These are phyloP conservation scores for Syzygium syzygioides DNA, from an alignment of 441 rosid species.

Conservation along the genomic window DNA sequence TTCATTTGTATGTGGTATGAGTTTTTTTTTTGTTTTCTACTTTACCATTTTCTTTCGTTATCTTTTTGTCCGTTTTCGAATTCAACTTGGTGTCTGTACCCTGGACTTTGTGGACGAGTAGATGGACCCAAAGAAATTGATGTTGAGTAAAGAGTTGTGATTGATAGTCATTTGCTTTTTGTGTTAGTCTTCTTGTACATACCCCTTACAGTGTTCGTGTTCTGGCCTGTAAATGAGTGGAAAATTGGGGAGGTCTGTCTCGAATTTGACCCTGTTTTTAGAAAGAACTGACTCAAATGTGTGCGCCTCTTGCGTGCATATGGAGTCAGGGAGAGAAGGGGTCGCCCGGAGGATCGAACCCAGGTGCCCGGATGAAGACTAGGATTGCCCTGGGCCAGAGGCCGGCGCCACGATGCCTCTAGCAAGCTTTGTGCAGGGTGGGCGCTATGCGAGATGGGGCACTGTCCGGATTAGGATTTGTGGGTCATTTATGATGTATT, in stretches of 20 bases:
- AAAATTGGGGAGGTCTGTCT: not conserved
- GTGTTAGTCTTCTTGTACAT: not conserved
- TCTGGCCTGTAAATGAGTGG: not conserved
- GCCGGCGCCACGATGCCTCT: no score
- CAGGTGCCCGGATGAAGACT: not conserved
- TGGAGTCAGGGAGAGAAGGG: no score
- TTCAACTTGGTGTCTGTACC: not conserved
- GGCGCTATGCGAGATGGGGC: not conserved
- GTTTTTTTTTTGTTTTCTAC: not conserved
- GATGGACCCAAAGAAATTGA: not conserved
- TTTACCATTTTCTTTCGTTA: not conserved
- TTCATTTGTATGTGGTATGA: not conserved
- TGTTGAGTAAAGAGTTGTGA: not conserved
- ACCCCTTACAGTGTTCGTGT: not conserved
- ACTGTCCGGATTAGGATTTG: not conserved
- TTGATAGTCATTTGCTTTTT: not conserved
- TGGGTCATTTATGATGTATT: not conserved
- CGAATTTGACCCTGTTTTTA: not conserved
- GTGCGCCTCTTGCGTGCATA: not conserved
- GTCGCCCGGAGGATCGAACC: not conserved
- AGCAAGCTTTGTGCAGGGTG: not conserved
- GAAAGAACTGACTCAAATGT: not conserved
- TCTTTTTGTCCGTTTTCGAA: not conserved
- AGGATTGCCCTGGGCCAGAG: not conserved
- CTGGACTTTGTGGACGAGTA: not conserved